Conservation (phyloP, 768 basidiomycete genomes). For the Mycena filopes region DNA sequence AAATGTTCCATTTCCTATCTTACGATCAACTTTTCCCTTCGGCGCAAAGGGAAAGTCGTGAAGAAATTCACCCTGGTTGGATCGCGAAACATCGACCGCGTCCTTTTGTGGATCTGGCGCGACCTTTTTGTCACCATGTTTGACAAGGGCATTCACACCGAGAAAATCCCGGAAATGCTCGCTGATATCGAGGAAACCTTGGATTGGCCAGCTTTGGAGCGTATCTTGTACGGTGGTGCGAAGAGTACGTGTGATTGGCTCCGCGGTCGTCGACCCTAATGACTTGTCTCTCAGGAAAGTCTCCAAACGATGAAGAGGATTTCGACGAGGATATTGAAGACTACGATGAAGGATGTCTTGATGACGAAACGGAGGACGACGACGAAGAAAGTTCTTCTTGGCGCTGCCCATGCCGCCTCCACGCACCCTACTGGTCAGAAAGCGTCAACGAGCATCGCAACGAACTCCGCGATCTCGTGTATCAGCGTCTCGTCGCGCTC, state of each 20-base stretch:
- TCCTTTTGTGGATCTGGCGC: slow-evolving; percentile 63
- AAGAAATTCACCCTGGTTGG: slow-evolving; percentile 62
- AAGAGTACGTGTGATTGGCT: slow-evolving; percentile 34
- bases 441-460: slow-evolving; percentile 51
- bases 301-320: background rate
- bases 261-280: slow-evolving; percentile 41
- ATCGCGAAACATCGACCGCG: slow-evolving; percentile 55
- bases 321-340: slow-evolving; percentile 17
- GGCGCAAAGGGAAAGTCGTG: slow-evolving; percentile 54
- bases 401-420: slow-evolving; percentile 45
- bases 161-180: slow-evolving; percentile 62
- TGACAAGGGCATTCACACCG: slow-evolving; percentile 45
- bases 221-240: slow-evolving; percentile 64
- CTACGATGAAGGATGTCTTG: slow-evolving; percentile 4
- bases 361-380: slow-evolving; percentile 34
- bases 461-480: slow-evolving; percentile 56
- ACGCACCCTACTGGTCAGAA: slow-evolving; percentile 64
- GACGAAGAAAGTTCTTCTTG: slow-evolving; percentile 21
- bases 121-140: slow-evolving; percentile 72
- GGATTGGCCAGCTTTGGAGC: slow-evolving; percentile 63
- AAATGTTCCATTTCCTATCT: slow-evolving; percentile 61
- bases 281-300: background rate
- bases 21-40: slow-evolving; percentile 58
- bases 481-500: slow-evolving; percentile 53
- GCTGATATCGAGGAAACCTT: slow-evolving; percentile 64